Conservation (phyloP, 2,329 filamentous ascomycete species). For the Fusarium luffae region DNA sequence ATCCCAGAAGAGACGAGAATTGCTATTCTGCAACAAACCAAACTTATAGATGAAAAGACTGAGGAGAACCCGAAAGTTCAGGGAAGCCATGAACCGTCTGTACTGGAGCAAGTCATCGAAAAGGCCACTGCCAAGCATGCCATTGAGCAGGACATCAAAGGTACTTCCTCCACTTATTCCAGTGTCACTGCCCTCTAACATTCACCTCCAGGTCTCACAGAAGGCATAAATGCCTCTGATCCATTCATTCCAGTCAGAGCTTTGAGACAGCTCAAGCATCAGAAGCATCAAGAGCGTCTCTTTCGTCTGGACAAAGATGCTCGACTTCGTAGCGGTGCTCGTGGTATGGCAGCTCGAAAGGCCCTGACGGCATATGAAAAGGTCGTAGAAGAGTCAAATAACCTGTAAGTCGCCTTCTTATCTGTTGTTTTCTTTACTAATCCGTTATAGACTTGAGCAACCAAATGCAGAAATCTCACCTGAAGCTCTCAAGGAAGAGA, state of each 20-base stretch:
- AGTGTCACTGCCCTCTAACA: neutral
- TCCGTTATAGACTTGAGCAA: slow-evolving; percentile 57
- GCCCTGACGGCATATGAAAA: slow-evolving; percentile 76
- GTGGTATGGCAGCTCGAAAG: slow-evolving; percentile 81
- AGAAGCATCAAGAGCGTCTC: slow-evolving; percentile 70
- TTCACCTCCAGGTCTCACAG: slow-evolving; percentile 61
- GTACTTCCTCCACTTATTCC: slow-evolving; percentile 50
- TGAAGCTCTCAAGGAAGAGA: slow-evolving; percentile 70
- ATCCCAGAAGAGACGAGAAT: slow-evolving; percentile 74
- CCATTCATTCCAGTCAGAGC: slow-evolving; percentile 68
- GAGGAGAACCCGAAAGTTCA: slow-evolving; percentile 25
- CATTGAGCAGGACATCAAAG: slow-evolving; percentile 69
- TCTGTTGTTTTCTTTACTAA: neutral
- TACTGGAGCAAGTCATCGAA: slow-evolving; percentile 76
- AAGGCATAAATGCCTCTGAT: slow-evolving; percentile 68
- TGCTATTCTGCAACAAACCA: slow-evolving; percentile 76
- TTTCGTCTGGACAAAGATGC: slow-evolving; percentile 80
- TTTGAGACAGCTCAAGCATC: slow-evolving; percentile 70
- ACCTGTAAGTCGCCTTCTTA: slow-evolving; percentile 54
- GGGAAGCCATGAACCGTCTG: slow-evolving; percentile 51
- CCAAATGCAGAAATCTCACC: slow-evolving; percentile 66
- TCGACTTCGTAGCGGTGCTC: slow-evolving; percentile 76
- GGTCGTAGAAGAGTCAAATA: slow-evolving; percentile 67
- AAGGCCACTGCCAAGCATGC: slow-evolving; percentile 66
- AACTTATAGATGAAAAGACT: slow-evolving; percentile 49